Percentiles rank a stretch among this genome's conserved stretches.
These are phyloP conservation scores for Beta vulgaris DNA, from an alignment of 148 eudicot species.

Conservation along the genomic window DNA sequence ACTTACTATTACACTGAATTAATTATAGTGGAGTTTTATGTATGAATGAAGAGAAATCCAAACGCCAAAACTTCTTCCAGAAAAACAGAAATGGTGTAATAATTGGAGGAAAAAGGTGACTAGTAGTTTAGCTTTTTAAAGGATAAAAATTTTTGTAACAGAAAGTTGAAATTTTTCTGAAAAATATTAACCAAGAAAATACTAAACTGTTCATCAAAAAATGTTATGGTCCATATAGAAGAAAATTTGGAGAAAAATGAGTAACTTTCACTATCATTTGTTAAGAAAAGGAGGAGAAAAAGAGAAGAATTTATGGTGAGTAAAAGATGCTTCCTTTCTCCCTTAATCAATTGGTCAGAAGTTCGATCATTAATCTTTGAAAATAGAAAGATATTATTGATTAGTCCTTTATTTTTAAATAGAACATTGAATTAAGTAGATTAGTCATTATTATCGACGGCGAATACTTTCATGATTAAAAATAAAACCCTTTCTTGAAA, in stretches of 20 bases:
- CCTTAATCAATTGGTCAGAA: no score
- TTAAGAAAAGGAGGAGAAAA: background rate
- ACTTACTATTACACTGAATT: no score
- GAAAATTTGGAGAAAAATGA: background rate
- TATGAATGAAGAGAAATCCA: background rate
- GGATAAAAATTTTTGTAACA: background rate
- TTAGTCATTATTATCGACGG: no score
- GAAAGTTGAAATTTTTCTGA: no score
- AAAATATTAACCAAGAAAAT: no score
- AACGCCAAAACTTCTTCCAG: constrained; percentile 15
- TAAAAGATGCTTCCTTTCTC: no score
- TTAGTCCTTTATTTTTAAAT: no score
- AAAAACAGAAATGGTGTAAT: constrained; percentile 12
- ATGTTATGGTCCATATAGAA: background rate
- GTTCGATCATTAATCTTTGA: no score
- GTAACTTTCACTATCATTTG: background rate
- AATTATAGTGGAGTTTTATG: background rate
- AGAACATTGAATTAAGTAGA: no score
- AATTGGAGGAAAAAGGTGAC: constrained; percentile 14
- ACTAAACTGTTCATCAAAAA: background rate
- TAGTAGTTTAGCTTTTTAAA: background rate
- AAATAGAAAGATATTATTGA: no score
- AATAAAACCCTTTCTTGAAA: no score
- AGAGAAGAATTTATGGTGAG: background rate
- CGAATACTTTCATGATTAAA: no score